Evolutionary conservation across 1,284 basidiomycete genomes (phyloP).

Genomic region (Lentinus polychrous): DNA sequence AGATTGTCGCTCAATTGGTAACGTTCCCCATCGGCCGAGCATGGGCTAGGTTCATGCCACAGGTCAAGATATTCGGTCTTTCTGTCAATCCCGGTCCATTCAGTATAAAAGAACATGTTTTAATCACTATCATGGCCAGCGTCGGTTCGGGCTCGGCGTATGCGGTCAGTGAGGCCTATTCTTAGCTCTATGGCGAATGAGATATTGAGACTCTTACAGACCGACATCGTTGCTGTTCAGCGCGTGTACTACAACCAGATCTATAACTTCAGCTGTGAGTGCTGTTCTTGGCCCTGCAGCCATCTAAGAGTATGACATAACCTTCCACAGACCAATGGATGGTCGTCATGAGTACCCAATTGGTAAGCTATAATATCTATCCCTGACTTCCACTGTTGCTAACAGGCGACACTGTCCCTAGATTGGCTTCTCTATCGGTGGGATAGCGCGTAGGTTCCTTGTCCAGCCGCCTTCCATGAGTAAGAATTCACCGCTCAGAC

Average conservation of each 20-base stretch:
- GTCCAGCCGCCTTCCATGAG: slow-evolving; percentile 77
- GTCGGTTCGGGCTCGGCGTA: slow-evolving; percentile 58
- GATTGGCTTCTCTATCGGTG: slow-evolving; percentile 64
- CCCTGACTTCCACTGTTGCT: not conserved
- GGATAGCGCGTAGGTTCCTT: slow-evolving; percentile 55
- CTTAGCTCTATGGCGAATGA: not conserved
- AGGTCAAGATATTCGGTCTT: slow-evolving; percentile 30
- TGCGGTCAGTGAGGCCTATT: slow-evolving; percentile 27
- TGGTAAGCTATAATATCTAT: slow-evolving; percentile 21
- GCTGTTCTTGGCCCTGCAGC: slow-evolving; percentile 25
- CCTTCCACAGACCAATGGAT: slow-evolving; percentile 57
- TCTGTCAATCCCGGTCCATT: slow-evolving; percentile 66
- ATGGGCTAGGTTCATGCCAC: slow-evolving; percentile 52
- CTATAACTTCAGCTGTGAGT: slow-evolving; percentile 33
- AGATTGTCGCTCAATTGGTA: slow-evolving; percentile 56
- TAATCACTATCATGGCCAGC: slow-evolving; percentile 72
- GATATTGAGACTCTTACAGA: slow-evolving; percentile 26
- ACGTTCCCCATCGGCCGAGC: slow-evolving; percentile 56
- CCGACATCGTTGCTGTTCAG: slow-evolving; percentile 71
- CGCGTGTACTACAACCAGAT: slow-evolving; percentile 57
- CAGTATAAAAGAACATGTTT: slow-evolving; percentile 64
- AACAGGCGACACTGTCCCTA: slow-evolving; percentile 7
- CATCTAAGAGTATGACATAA: not conserved
- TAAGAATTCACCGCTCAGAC: slow-evolving; percentile 23
- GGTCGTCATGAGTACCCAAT: slow-evolving; percentile 41